phyloP scores from a whole-genome alignment of 768 basidiomycete species.

The Mycena epipterygia region DNA sequence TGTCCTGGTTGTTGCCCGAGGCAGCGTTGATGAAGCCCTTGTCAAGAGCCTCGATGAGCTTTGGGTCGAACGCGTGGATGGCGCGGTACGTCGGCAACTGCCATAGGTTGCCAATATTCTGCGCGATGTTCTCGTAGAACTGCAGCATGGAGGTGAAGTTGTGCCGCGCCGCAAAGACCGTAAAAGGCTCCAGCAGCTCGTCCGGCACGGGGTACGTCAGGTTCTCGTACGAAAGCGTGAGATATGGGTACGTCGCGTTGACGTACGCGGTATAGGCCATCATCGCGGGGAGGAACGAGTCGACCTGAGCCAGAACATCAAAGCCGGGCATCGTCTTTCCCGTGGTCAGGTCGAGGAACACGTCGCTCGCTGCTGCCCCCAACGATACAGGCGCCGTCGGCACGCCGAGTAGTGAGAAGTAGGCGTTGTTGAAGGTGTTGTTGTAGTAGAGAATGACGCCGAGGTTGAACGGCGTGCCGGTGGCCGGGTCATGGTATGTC shows the following conservation, averaged over 20 bases:
- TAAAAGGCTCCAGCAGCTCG: constrained; percentile 18
- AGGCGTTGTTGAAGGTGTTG: constrained; percentile 9
- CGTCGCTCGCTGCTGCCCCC: neutral
- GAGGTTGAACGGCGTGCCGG: constrained; percentile 2
- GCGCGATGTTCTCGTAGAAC: neutral
- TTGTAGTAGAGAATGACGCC: constrained; percentile 15
- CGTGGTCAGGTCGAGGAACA: constrained; percentile 11
- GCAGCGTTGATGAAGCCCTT: constrained; percentile 5
- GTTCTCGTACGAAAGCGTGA: constrained; percentile 24
- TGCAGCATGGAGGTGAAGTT: constrained; percentile 18
- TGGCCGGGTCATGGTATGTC: constrained; percentile 12
- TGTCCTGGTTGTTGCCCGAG: constrained; percentile 13
- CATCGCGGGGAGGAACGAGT: constrained; percentile 2
- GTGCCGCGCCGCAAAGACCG: constrained; percentile 21
- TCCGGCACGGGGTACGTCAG: constrained; percentile 6
- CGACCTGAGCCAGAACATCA: neutral
- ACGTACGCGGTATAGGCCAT: neutral
- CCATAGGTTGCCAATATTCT: constrained; percentile 24
- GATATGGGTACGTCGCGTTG: constrained; percentile 9
- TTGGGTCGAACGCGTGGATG: constrained; percentile 10
- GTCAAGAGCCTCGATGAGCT: neutral
- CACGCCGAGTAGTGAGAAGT: constrained; percentile 16
- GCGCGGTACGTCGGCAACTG: constrained; percentile 8
- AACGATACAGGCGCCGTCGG: neutral
- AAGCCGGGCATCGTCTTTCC: constrained; percentile 5